A percentile compares a stretch with the other conserved stretches of the same genome.
Conservation (phyloP, 2,329 filamentous ascomycete genomes). For the Thielaviopsis ethacetica region DNA sequence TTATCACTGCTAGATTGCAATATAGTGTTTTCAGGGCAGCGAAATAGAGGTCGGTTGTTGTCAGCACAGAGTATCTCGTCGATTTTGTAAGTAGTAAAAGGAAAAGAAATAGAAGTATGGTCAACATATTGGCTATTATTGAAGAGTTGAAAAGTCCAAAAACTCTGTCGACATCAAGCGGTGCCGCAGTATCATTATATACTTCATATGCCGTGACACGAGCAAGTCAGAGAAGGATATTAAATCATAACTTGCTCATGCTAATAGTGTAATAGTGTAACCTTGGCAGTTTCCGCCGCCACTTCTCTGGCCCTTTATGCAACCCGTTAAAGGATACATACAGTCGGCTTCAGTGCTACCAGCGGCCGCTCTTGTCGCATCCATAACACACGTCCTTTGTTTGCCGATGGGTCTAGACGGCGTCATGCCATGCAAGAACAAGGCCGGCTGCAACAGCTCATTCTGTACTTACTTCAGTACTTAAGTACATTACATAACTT, state of each 20-base stretch:
- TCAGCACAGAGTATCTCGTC: too few species aligned
- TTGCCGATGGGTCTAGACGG: too few species aligned
- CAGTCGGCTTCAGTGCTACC: not conserved
- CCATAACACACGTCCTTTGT: too few species aligned
- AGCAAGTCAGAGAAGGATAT: slow-evolving; percentile 7
- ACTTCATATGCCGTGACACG: not conserved
- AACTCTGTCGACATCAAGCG: not conserved
- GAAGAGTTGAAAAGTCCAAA: too few species aligned
- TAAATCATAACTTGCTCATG: slow-evolving; percentile 9
- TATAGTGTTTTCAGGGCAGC: too few species aligned
- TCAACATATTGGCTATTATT: too few species aligned
- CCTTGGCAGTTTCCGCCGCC: not conserved
- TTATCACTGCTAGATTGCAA: too few species aligned
- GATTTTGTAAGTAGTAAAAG: too few species aligned
- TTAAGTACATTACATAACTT: not conserved
- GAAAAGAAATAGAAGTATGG: too few species aligned
- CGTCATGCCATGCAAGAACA: not conserved
- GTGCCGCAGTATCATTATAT: not conserved
- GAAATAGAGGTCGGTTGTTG: too few species aligned
- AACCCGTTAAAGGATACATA: not conserved
- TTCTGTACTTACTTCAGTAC: not conserved
- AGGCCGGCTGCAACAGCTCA: not conserved
- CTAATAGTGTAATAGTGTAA: not conserved
- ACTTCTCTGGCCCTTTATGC: too few species aligned
- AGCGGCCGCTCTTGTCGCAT: not conserved